Base-by-base conservation (phyloP, 352 stramenopile genomes). In the Globisporangium acanthophoron region DNA sequence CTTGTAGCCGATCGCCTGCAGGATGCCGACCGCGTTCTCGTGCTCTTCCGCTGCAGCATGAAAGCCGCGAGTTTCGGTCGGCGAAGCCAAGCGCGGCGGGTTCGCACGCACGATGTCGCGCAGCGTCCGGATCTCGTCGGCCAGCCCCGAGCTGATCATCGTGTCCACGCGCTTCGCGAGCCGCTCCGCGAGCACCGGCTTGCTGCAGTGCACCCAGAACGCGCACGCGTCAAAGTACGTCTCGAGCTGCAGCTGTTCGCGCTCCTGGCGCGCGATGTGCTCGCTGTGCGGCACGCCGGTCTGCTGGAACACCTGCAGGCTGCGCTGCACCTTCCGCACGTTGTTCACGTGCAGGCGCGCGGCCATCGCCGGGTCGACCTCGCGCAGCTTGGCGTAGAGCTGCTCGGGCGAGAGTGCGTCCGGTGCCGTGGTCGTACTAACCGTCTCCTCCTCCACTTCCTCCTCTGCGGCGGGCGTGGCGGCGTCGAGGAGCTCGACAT, bases 1-100 rank as follows among this genome's bases (percentile, higher is more conserved):
- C 56, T 96, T 97, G 67, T 94, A 96, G 24, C 88, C 88, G 59
- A 97, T 97, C 16, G 88, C 87, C 64, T 95, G 84, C 8, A 92
- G 68, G 51, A 96, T 89, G 6, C 88, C 88, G 16, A 90, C 73
- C 3, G 79, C 75, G 54, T 76, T 70, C 35, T 77, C 61, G n/a
- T 40, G 33, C 50, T 18, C 50, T 6, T 27, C 24, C 24, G 35
- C 21, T 15, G 43, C 27, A 31, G 29, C 46, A 37, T 41, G 46
- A 27, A 45, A 31, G 3, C 58, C 60, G 3, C 65, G 57, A 24
- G 37, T 29, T 16, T 57, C 51, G 2, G 41, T 27, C 9, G 63
- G 61, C 5, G 5, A 27, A 27, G 24, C 43, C 18, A 81, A 58
- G 31, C 64, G 59, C 12, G 79, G 79, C 4, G 80, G 74, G 44